Percentiles rank a stretch among this genome's conserved stretches.
Evolutionary conservation across 306 rosid species (phyloP).

Genomic region (Vachellia pachyceras): DNA sequence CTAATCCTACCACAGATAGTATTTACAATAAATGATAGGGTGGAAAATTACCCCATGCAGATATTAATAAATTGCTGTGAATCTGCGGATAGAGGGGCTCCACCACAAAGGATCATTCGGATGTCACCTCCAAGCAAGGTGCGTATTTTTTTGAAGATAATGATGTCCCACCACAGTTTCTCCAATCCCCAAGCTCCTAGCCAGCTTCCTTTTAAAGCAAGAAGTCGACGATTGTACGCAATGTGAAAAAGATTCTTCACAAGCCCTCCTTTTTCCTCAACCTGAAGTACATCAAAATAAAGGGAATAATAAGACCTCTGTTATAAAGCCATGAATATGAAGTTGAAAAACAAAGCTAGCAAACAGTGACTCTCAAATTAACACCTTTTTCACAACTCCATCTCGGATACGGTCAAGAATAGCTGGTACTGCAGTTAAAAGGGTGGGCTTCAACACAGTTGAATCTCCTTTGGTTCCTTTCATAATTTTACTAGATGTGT

Average conservation of each 20-base stretch:
- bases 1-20: no score
- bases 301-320: conserved; percentile 19
- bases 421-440: conserved; percentile 91
- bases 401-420: conserved; percentile 88
- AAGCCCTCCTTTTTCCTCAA: conserved; percentile 70
- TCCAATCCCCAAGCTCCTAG: conserved; percentile 97
- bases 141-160: conserved; percentile 69
- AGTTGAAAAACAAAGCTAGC: not conserved
- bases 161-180: conserved; percentile 66
- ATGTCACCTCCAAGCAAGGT: conserved; percentile 71
- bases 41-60: conserved; percentile 69
- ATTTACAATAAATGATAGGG: no score
- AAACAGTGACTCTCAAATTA: not conserved
- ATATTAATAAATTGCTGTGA: conserved; percentile 84
- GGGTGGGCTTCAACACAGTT: conserved; percentile 72
- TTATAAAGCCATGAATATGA: conserved; percentile 15
- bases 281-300: conserved; percentile 51
- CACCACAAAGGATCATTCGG: conserved; percentile 85
- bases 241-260: conserved; percentile 67
- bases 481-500: conserved; percentile 80
- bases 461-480: conserved; percentile 95
- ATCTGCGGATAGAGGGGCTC: conserved; percentile 91
- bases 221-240: conserved; percentile 71
- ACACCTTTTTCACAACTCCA: conserved; percentile 83
- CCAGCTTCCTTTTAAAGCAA: conserved; percentile 92